Evolutionary conservation across 2,329 filamentous ascomycete genomes (phyloP).

Genomic region (Penicillium sp.): DNA sequence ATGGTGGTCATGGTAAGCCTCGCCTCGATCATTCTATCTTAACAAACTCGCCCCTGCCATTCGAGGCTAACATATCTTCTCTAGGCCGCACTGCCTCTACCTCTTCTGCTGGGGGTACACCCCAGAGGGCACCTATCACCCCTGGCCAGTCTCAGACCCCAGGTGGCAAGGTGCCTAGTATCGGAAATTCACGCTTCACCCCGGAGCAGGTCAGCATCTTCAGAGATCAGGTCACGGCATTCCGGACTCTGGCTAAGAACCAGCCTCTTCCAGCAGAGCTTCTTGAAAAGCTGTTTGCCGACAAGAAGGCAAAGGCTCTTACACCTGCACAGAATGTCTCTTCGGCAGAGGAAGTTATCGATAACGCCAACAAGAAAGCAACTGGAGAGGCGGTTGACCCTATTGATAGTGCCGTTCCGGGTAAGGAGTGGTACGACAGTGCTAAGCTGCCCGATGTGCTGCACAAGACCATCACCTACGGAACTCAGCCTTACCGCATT

Average conservation of each 20-base stretch:
- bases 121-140: slow-evolving; percentile 21
- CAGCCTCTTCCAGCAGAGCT: slow-evolving; percentile 70
- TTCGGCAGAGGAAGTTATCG: slow-evolving; percentile 33
- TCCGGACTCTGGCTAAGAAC: slow-evolving; percentile 85
- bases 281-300: slow-evolving; percentile 76
- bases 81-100: slow-evolving; percentile 35
- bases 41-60: not conserved
- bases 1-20: slow-evolving; percentile 42
- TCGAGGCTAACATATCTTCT: not conserved
- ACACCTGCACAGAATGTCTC: slow-evolving; percentile 34
- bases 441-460: slow-evolving; percentile 65
- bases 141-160: slow-evolving; percentile 19
- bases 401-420: slow-evolving; percentile 22
- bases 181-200: slow-evolving; percentile 58
- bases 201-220: slow-evolving; percentile 73
- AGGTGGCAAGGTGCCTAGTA: slow-evolving; percentile 28
- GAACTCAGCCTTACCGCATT: slow-evolving; percentile 69
- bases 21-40: not conserved
- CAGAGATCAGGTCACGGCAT: slow-evolving; percentile 81
- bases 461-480: slow-evolving; percentile 62
- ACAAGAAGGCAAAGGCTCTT: slow-evolving; percentile 37
- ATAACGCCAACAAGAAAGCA: slow-evolving; percentile 36
- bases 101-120: slow-evolving; percentile 28
- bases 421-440: slow-evolving; percentile 57
- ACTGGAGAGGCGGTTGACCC: slow-evolving; percentile 29